A percentile compares a stretch with the other conserved stretches of the same genome.
Conservation (phyloP, 208 protist genomes). For the Wallacemonas sp. region DNA sequence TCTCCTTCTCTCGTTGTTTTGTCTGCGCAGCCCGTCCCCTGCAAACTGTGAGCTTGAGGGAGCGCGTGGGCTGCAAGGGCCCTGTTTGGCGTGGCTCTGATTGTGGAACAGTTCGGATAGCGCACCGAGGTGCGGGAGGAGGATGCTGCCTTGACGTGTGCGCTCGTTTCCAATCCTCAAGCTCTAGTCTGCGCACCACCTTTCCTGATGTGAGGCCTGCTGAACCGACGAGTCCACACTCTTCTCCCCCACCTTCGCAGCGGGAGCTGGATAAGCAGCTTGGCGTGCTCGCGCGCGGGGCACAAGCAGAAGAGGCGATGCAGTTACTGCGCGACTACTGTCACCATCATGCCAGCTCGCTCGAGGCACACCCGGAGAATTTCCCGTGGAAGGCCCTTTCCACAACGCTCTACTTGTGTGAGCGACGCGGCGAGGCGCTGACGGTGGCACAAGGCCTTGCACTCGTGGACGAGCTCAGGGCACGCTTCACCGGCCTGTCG, state of each 20-base stretch:
- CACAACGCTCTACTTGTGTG: constrained; percentile 54
- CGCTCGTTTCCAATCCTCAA: too few relatives aligned
- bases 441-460: constrained; percentile 24
- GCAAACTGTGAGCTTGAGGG: too few relatives aligned
- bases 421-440: constrained; percentile 22
- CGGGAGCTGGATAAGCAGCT: background rate
- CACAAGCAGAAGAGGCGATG: constrained; percentile 3
- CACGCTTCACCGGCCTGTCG: constrained; percentile 8
- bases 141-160: too few relatives aligned
- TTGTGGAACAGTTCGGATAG: too few relatives aligned
- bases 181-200: too few relatives aligned
- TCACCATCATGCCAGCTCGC: background rate
- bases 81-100: too few relatives aligned
- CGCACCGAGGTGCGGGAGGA: too few relatives aligned
- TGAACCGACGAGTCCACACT: background rate
- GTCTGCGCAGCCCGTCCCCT: too few relatives aligned
- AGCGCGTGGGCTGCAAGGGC: too few relatives aligned
- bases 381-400: constrained; percentile 34
- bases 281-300: background rate
- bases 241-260: background rate
- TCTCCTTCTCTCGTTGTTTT: too few relatives aligned
- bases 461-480: constrained; percentile 46
- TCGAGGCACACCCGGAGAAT: background rate
- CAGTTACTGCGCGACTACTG: background rate
- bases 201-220: background rate